Conservation (phyloP, 2,329 filamentous ascomycete genomes). For the Pestalotiopsis sp. region DNA sequence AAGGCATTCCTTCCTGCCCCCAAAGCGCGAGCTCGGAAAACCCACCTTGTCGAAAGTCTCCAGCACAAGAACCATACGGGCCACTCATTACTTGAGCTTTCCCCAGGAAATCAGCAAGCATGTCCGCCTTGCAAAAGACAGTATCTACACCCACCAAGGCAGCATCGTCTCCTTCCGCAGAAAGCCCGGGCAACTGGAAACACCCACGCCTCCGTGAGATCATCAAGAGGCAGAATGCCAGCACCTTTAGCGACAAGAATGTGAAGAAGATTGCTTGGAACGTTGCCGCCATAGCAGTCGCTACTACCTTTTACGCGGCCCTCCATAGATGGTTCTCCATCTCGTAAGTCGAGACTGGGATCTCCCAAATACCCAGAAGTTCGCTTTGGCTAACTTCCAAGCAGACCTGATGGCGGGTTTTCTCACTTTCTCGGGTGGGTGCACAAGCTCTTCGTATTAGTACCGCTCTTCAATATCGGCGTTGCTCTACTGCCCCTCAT, state of each 20-base stretch:
- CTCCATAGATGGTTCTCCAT: constrained; percentile 36
- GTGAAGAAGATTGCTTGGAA: constrained; percentile 73
- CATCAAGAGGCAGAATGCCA: constrained; percentile 74
- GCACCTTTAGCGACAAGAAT: constrained; percentile 79
- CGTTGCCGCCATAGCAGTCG: constrained; percentile 45
- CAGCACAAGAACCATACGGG: not conserved
- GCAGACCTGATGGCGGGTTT: not conserved
- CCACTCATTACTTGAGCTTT: not conserved
- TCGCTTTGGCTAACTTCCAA: not conserved
- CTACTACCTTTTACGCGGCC: constrained; percentile 36
- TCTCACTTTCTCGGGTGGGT: constrained; percentile 32
- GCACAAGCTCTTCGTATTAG: constrained; percentile 51
- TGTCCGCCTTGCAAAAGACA: constrained; percentile 41
- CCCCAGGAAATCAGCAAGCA: constrained; percentile 18
- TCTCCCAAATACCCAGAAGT: not conserved
- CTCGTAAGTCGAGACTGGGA: constrained; percentile 36
- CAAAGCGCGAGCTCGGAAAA: not conserved
- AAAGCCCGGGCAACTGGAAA: constrained; percentile 81
- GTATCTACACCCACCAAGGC: constrained; percentile 40
- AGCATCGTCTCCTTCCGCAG: constrained; percentile 34
- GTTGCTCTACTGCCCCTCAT: constrained; percentile 74
- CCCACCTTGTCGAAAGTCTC: not conserved
- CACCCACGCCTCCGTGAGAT: constrained; percentile 92
- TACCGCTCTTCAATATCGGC: constrained; percentile 72
- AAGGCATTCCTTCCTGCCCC: not conserved